phyloP scores from a whole-genome alignment of 345 rosid species.

The Salix viminalis region DNA sequence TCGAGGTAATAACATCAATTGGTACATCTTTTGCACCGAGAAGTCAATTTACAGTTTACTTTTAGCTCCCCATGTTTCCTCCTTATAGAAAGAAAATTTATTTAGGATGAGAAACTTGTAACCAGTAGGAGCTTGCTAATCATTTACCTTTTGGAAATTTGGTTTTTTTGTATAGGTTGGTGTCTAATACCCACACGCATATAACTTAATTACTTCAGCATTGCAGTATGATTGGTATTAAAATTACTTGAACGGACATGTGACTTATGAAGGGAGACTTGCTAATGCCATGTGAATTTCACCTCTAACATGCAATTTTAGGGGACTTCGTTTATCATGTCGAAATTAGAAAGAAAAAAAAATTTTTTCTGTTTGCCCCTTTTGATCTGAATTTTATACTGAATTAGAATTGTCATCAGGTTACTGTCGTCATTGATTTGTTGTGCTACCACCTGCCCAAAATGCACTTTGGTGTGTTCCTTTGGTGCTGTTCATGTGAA shows the following conservation, averaged over 20 bases:
- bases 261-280: neutral
- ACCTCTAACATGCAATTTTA: neutral
- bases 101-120: neutral
- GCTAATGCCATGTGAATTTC: neutral
- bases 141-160: neutral
- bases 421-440: too few species aligned
- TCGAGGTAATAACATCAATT: slow-evolving; percentile 31
- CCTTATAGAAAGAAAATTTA: neutral
- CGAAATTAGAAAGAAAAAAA: neutral
- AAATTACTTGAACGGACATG: neutral
- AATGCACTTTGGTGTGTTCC: neutral
- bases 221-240: neutral
- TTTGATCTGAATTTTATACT: neutral
- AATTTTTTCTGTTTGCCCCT: neutral
- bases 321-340: neutral
- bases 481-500: neutral
- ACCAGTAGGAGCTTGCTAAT: neutral
- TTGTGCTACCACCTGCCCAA: too few species aligned
- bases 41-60: neutral
- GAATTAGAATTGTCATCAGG: neutral
- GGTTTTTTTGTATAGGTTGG: neutral
- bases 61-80: neutral
- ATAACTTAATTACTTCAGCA: neutral
- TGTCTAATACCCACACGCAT: neutral
- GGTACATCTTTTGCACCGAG: neutral